A percentile compares a stretch with the other conserved stretches of the same genome.
phyloP scores from a whole-genome alignment of 441 rosid genomes.

The Adansonia grandidieri region DNA sequence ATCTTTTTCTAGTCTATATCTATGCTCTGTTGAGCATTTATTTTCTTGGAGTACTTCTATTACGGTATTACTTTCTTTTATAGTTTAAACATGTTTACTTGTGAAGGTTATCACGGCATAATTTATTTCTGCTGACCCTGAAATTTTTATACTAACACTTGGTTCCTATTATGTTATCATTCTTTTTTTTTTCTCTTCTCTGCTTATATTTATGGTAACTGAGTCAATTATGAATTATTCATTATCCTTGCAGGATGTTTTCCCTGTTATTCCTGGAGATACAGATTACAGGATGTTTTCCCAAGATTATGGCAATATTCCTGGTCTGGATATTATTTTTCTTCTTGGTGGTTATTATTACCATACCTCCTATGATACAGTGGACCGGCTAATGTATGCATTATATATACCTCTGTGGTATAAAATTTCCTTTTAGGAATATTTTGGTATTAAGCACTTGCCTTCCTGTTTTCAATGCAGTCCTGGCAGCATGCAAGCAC shows the following conservation, averaged over 20 bases:
- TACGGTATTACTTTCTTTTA: background rate
- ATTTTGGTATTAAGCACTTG: constrained; percentile 37
- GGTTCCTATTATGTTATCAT: background rate
- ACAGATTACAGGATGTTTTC: constrained; percentile 96
- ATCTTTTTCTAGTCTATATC: constrained; percentile 26
- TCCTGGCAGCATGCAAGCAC: constrained; percentile 99
- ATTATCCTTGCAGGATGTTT: constrained; percentile 71
- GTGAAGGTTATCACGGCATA: background rate
- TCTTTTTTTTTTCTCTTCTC: background rate
- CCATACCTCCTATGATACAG: constrained; percentile 92
- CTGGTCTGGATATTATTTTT: constrained; percentile 97
- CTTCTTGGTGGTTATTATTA: constrained; percentile 97
- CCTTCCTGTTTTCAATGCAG: constrained; percentile 54
- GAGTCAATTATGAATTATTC: constrained; percentile 18
- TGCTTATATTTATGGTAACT: constrained; percentile 8
- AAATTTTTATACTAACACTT: background rate
- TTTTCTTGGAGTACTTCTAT: constrained; percentile 7
- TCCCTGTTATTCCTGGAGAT: constrained; percentile 91
- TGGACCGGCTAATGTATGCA: constrained; percentile 97
- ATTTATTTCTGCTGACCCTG: background rate
- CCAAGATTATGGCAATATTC: constrained; percentile 88
- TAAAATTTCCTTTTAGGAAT: constrained; percentile 40
- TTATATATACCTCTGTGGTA: constrained; percentile 64
- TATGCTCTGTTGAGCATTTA: constrained; percentile 24
- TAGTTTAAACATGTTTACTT: constrained; percentile 17